phyloP scores from a whole-genome alignment of 2,329 filamentous ascomycete genomes.

The Cladosporium oxysporum region DNA sequence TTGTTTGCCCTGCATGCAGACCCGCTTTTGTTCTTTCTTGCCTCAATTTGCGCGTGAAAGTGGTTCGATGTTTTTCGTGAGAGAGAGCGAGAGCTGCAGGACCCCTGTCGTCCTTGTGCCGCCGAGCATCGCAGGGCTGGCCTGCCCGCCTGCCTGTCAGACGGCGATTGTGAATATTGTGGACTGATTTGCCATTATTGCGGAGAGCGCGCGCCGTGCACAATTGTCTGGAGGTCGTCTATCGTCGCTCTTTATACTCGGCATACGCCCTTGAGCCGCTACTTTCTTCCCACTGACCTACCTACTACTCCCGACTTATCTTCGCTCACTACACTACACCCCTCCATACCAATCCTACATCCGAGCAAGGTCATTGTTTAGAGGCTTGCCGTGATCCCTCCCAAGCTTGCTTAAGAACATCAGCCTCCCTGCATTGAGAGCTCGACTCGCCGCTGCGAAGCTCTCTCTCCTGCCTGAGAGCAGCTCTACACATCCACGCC shows the following conservation, averaged over 20 bases:
- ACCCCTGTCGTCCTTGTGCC: not conserved
- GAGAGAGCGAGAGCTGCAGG: not conserved
- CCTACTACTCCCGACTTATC: not conserved
- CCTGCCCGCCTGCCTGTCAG: not conserved
- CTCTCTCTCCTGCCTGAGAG: not conserved
- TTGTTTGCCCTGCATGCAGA: not conserved
- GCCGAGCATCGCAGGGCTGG: constrained; percentile 9
- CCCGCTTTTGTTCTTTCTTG: not conserved
- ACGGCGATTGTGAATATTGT: not conserved
- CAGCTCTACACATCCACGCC: not conserved
- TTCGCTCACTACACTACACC: not conserved
- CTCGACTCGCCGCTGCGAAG: not conserved
- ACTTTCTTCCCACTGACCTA: not conserved
- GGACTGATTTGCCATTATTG: not conserved
- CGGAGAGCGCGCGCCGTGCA: not conserved
- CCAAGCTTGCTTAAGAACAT: not conserved
- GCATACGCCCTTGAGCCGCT: not conserved
- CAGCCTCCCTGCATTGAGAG: not conserved
- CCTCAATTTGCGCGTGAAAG: constrained; percentile 7
- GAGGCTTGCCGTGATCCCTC: not conserved
- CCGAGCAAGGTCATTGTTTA: not conserved
- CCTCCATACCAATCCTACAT: not conserved
- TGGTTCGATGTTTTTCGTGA: not conserved
- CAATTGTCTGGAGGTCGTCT: not conserved
- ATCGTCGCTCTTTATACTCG: not conserved